Percentiles rank a stretch among this genome's conserved stretches.
These are phyloP conservation scores for Penicillium desertorum DNA, from an alignment of 495 filamentous ascomycete genomes.

Conservation along the genomic window DNA sequence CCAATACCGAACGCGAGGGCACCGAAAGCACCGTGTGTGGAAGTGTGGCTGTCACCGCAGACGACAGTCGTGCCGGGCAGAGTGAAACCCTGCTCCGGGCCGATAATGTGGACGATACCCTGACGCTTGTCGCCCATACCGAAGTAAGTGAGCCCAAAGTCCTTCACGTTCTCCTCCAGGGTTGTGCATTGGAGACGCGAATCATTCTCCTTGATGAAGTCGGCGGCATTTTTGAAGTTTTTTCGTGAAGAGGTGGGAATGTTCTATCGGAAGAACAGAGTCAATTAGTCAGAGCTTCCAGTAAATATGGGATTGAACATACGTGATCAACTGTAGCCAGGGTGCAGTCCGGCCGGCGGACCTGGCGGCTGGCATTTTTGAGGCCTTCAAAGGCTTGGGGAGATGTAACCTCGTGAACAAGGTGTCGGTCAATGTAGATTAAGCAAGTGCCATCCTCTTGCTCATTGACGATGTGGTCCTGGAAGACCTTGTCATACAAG, in stretches of 20 bases:
- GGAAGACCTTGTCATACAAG: slow-evolving; percentile 97
- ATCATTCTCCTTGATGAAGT: slow-evolving; percentile 91
- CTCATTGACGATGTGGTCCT: slow-evolving; percentile 90
- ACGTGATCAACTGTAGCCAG: slow-evolving; percentile 96
- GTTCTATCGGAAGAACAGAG: slow-evolving; percentile 56
- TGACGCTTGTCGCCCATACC: slow-evolving; percentile 94
- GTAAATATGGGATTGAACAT: slow-evolving; percentile 38
- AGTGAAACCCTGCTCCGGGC: slow-evolving; percentile 99
- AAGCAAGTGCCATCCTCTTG: slow-evolving; percentile 88
- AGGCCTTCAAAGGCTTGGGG: slow-evolving; percentile 98
- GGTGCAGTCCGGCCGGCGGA: slow-evolving; percentile 93
- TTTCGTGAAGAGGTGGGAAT: slow-evolving; percentile 87
- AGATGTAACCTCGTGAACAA: slow-evolving; percentile 97
- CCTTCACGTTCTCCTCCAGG: slow-evolving; percentile 94
- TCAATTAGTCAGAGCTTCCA: background rate
- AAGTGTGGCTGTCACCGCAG: slow-evolving; percentile 96
- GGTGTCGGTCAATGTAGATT: slow-evolving; percentile 93
- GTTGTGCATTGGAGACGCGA: slow-evolving; percentile 92
- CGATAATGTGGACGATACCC: slow-evolving; percentile 98
- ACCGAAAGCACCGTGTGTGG: slow-evolving; percentile 96
- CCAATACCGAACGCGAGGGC: slow-evolving; percentile 96
- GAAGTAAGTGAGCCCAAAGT: slow-evolving; percentile 95
- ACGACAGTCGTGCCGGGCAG: slow-evolving; percentile 96
- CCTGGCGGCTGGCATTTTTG: slow-evolving; percentile 77
- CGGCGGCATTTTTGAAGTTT: slow-evolving; percentile 77